Conservation (phyloP, 192 early-diverging fungal genomes). For the Mortierella claussenii region DNA sequence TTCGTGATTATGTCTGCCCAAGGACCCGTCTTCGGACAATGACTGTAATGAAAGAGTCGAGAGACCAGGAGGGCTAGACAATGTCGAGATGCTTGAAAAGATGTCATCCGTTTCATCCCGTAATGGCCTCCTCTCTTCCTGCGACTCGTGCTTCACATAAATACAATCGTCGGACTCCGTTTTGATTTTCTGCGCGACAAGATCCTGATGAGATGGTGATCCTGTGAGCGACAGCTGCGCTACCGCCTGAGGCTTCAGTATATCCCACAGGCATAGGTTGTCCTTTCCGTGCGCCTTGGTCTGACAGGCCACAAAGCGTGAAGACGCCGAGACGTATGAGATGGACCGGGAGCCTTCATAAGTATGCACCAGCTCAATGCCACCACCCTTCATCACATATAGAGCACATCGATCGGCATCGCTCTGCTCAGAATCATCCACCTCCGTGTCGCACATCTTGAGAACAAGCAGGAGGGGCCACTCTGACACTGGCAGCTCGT, state of each 20-base stretch:
- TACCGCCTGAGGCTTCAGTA: conserved; percentile 6
- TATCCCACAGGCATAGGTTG: conserved; percentile 15
- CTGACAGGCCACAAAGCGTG: conserved; percentile 16
- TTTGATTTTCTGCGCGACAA: background rate
- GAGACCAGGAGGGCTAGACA: conserved; percentile 12
- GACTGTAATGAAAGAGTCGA: background rate
- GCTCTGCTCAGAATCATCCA: background rate
- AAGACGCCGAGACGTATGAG: conserved; percentile 6
- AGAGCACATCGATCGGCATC: conserved; percentile 13
- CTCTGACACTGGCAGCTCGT: background rate
- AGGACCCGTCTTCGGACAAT: background rate
- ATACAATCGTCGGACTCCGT: background rate
- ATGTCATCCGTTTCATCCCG: background rate
- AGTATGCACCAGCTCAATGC: conserved; percentile 21
- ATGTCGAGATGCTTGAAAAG: conserved; percentile 8
- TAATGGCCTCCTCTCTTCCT: background rate
- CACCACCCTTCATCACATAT: conserved; percentile 13
- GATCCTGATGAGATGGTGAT: conserved; percentile 1
- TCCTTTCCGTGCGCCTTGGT: conserved; percentile 3
- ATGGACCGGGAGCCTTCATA: conserved; percentile 13
- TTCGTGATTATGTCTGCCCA: no score
- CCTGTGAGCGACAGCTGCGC: conserved; percentile 4
- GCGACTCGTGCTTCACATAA: background rate
- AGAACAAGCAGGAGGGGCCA: conserved; percentile 22
- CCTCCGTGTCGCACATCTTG: conserved; percentile 8